Percentiles rank a stretch among this genome's conserved stretches.
These are phyloP conservation scores for Domatiomyces catenatus DNA, from an alignment of 2,329 filamentous ascomycete genomes.

Conservation along the genomic window DNA sequence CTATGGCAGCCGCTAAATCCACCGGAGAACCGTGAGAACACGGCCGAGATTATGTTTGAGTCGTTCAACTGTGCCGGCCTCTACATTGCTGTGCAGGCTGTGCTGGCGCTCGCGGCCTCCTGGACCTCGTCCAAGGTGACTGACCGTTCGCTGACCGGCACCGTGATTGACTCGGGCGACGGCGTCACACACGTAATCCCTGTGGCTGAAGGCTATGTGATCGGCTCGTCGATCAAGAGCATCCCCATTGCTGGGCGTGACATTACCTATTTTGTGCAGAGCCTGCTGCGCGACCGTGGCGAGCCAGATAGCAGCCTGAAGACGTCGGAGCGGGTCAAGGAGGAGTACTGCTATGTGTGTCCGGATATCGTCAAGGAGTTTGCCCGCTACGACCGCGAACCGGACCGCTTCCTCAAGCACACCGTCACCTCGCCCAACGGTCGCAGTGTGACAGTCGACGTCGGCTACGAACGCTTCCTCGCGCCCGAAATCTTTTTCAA, in stretches of 20 bases:
- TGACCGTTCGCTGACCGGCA: slow-evolving; percentile 87
- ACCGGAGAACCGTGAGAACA: slow-evolving; percentile 96
- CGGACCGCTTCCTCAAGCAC: slow-evolving; percentile 80
- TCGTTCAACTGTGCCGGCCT: slow-evolving; percentile 98
- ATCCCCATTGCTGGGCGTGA: slow-evolving; percentile 96
- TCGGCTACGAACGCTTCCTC: slow-evolving; percentile 94
- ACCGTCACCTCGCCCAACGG: slow-evolving; percentile 74
- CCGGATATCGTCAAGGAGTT: slow-evolving; percentile 99
- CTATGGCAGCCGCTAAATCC: slow-evolving; percentile 70
- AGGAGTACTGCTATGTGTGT: slow-evolving; percentile 96
- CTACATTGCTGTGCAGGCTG: slow-evolving; percentile 96
- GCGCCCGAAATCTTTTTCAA: slow-evolving; percentile 99
- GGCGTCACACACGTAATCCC: slow-evolving; percentile 98
- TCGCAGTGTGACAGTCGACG: slow-evolving; percentile 69
- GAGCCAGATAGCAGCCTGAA: slow-evolving; percentile 94
- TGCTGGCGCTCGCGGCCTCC: slow-evolving; percentile 86
- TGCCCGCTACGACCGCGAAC: slow-evolving; percentile 80
- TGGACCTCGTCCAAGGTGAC: slow-evolving; percentile 98
- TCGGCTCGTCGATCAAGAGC: slow-evolving; percentile 97
- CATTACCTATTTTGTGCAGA: slow-evolving; percentile 98
- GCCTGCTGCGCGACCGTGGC: slow-evolving; percentile 82
- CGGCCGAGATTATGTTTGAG: slow-evolving; percentile 99
- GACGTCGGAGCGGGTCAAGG: slow-evolving; percentile 95
- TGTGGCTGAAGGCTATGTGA: slow-evolving; percentile 96
- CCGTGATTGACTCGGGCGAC: slow-evolving; percentile 95